Base-by-base conservation (phyloP, 2,329 filamentous ascomycete species). In the Colletotrichum australisinense region DNA sequence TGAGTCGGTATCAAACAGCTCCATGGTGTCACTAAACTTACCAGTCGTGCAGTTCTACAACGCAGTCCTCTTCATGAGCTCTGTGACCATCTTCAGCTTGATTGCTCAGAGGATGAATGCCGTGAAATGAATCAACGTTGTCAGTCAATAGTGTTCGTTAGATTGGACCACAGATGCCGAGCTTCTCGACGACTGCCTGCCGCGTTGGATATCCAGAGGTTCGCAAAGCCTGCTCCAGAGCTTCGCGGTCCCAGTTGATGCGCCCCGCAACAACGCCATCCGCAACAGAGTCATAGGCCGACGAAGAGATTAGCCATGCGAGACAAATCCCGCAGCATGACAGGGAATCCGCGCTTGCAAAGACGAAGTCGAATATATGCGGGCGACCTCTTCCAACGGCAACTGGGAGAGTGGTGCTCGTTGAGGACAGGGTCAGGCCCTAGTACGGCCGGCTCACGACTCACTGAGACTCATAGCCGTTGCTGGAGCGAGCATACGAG, bases 41-140 rank as follows among this genome's bases (percentile, higher is more conserved):
- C 14, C 14, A 3, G n/a, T 1, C 28, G 12, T n/a, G 8, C 78
- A 98, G 97, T 99, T 99, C 83, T 99, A 99, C 85, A 98, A 99
- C 79, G 91, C 97, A 0, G 95, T 98, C 1, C 87, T 98, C 2
- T 99, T 98, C 85, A 96, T 99, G 88, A 97, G 95, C 28, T 98
- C 97, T 0, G 94, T 99, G 28, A 95, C 96, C 8, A 91, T 98
- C 73, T 98, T 98, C 86, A 97, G 96, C 81, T 86, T 99, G 73
- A 92, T 97, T 74, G 97, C 96, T 32, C 97, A 99, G 80, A 93
- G 93, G 77, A 93, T 98, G 89, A 91, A 91, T 75, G 88, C 88
- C 30, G 78, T 75, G 7, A 84, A 72, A 80, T 59, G 56, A 58
- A 26, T 42, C 3, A 2, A 7, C 3, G 8, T 14, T 5, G 8